phyloP scores from a whole-genome alignment of 257 asterid genomes.

The Fraxinus pennsylvanica region DNA sequence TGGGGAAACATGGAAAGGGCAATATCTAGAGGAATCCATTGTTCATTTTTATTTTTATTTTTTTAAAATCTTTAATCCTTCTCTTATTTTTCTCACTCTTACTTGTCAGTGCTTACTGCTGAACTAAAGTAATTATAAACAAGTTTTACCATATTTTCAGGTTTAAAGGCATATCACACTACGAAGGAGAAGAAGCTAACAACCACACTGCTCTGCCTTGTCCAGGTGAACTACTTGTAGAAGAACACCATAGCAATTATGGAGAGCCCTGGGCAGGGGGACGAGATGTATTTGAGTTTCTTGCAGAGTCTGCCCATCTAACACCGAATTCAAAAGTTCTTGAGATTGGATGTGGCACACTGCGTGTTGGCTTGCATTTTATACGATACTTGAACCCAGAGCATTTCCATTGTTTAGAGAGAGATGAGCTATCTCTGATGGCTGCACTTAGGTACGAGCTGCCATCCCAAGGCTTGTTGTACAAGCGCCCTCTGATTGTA shows the following conservation, averaged over 20 bases:
- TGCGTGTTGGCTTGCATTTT: constrained; percentile 92
- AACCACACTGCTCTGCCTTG: constrained; percentile 95
- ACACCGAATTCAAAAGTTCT: constrained; percentile 67
- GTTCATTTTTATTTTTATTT: not conserved
- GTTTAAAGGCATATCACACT: constrained; percentile 91
- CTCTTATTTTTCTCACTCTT: not conserved
- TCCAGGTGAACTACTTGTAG: constrained; percentile 87
- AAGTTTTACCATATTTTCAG: constrained; percentile 19
- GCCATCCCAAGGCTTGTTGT: constrained; percentile 84
- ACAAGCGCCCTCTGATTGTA: constrained; percentile 77
- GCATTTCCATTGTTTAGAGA: constrained; percentile 79
- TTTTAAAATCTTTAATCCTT: not conserved
- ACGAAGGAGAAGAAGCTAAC: constrained; percentile 70
- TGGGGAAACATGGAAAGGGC: not conserved
- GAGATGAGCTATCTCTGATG: constrained; percentile 94
- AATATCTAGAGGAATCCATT: not conserved
- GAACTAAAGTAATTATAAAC: not conserved
- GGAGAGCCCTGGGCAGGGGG: constrained; percentile 99
- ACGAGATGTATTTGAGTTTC: constrained; percentile 84
- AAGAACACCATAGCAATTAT: constrained; percentile 92
- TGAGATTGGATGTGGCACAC: constrained; percentile 97
- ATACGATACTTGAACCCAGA: constrained; percentile 71
- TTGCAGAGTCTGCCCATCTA: constrained; percentile 63
- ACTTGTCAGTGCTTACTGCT: not conserved
- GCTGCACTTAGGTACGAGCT: constrained; percentile 89